Evolutionary conservation across 139 green algal genomes (phyloP), one percentile per base, ranked within the genome.

Genomic region (Picochlorum sp.): DNA sequence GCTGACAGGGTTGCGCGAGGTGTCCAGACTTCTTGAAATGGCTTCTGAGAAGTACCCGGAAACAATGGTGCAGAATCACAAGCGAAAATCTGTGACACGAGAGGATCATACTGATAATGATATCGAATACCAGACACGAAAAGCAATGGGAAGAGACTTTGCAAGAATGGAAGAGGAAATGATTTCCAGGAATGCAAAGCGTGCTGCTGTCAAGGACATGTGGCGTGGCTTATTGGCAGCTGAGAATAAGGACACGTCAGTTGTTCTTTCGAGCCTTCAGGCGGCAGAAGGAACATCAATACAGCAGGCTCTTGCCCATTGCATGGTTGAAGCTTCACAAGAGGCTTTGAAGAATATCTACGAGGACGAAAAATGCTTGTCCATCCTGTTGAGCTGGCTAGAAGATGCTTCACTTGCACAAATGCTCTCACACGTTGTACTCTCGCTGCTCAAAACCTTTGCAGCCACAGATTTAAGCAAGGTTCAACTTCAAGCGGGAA

Each of bases 1-100:
- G 80, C 72, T 95, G 34, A 85, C 74, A 3, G 87, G 87, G 11
- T 41, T 86, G 59, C 73, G 86, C 6, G 88, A 92, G 75, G 88
- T 85, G 16, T 68, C 70, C 18, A 76, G 78, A 10, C 52, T 72
- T 44, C 59, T 89, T 60, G 64, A 72, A 16, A 34, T 79, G 56
- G 59, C 85, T 44, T 72, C 71, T 10, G 63, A 70, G 23, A 60
- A 69, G 6, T 47, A 61, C 30, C 47, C 15, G 61, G 51, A 45
- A 50, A 14, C 14, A 57, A 44, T 11, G 50, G 44, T 3, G 72
- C 47, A 26, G 49, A 50, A 10, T 65, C 34, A 7, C 50, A 44
- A 18, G 63, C 63, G 14, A 9, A 38, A 23, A 38, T 11, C 52
- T 3, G 61, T 32, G 10, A 14, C 65, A 44, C 13, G 41, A 45